A percentile compares a stretch with the other conserved stretches of the same genome.
phyloP scores from a whole-genome alignment of 1,284 basidiomycete species.

The Ganoderma multipileum region DNA sequence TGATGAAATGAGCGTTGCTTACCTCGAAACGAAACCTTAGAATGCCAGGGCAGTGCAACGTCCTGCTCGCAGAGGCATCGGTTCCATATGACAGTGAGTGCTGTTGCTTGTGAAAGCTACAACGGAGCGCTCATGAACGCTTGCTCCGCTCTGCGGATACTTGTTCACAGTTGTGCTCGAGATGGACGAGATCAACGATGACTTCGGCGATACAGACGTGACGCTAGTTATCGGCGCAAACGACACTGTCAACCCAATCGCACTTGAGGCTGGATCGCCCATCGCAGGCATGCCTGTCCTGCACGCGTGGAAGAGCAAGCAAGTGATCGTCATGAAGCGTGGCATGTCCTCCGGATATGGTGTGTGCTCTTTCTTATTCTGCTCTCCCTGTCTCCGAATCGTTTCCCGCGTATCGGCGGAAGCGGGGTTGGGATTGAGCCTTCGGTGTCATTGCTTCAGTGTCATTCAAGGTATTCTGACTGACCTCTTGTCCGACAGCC shows the following conservation, averaged over 20 bases:
- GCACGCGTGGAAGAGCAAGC: constrained; percentile 90
- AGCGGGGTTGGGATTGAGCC: background rate
- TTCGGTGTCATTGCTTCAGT: background rate
- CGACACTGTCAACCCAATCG: constrained; percentile 89
- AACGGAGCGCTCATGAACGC: constrained; percentile 10
- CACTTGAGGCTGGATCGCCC: constrained; percentile 82
- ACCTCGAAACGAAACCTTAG: constrained; percentile 42
- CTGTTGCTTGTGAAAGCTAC: background rate
- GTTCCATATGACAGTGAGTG: constrained; percentile 86
- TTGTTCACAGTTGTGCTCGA: constrained; percentile 73
- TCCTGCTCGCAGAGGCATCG: constrained; percentile 84
- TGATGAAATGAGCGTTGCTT: background rate
- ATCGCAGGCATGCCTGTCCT: constrained; percentile 91
- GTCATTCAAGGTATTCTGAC: background rate
- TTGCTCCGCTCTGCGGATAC: background rate
- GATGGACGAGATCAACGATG: constrained; percentile 93
- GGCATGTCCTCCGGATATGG: constrained; percentile 87
- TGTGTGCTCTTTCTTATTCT: constrained; percentile 39
- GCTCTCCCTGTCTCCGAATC: background rate
- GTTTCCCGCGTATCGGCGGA: constrained; percentile 5
- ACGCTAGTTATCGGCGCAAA: constrained; percentile 89
- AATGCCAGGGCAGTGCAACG: constrained; percentile 89
- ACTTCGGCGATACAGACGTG: constrained; percentile 85
- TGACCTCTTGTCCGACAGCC: constrained; percentile 49
- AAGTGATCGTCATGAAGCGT: constrained; percentile 89